These are phyloP conservation scores for Moesziomyces parantarcticus DNA, from an alignment of 1,284 basidiomycete species.

Conservation along the genomic window DNA sequence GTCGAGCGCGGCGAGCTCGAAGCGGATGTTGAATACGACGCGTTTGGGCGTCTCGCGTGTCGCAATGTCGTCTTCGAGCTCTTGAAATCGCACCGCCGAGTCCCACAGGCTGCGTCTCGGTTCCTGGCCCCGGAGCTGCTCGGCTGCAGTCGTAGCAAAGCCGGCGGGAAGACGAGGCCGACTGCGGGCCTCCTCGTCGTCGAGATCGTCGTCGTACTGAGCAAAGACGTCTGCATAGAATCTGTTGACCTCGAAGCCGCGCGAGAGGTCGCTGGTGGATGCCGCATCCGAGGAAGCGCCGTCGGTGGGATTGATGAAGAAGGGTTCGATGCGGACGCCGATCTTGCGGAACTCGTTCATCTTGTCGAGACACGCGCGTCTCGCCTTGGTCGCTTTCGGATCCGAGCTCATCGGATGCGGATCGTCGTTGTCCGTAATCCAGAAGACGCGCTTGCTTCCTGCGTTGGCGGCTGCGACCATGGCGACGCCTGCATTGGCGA, in stretches of 20 bases:
- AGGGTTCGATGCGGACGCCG: conserved; percentile 86
- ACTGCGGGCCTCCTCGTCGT: conserved; percentile 28
- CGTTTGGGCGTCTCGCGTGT: conserved; percentile 82
- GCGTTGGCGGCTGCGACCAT: conserved; percentile 79
- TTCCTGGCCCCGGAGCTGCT: conserved; percentile 41
- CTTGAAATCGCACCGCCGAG: conserved; percentile 52
- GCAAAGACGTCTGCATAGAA: conserved; percentile 73
- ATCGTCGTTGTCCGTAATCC: conserved; percentile 89
- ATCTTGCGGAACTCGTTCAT: conserved; percentile 78
- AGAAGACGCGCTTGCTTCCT: conserved; percentile 88
- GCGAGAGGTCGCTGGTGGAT: conserved; percentile 65
- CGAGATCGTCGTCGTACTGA: conserved; percentile 60
- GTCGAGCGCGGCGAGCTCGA: conserved; percentile 75
- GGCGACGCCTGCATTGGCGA: conserved; percentile 67
- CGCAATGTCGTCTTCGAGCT: conserved; percentile 64
- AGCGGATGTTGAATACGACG: conserved; percentile 82
- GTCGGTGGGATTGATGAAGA: conserved; percentile 82
- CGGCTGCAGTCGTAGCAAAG: conserved; percentile 26
- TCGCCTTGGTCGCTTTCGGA: conserved; percentile 69
- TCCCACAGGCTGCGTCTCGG: conserved; percentile 50
- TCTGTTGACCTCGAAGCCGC: conserved; percentile 74
- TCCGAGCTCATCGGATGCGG: conserved; percentile 67
- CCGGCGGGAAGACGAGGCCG: conserved; percentile 21
- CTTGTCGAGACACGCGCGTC: conserved; percentile 45
- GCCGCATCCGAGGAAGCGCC: conserved; percentile 68